These are phyloP conservation scores for Neurospora sp. DNA, from an alignment of 495 filamentous ascomycete species.

Conservation along the genomic window DNA sequence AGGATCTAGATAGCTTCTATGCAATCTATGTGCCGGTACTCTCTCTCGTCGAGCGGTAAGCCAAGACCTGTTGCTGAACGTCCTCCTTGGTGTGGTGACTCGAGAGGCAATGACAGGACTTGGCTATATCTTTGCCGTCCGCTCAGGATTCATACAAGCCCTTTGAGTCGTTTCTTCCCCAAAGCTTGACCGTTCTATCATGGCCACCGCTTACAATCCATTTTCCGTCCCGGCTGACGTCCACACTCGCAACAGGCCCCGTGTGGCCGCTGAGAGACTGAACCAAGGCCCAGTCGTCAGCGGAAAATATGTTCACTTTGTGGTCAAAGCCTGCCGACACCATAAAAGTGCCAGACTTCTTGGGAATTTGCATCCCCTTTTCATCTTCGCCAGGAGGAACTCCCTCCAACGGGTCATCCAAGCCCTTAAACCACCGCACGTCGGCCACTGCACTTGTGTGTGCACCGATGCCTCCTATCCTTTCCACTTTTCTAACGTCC, in stretches of 20 bases:
- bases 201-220: conserved; percentile 93
- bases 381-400: conserved; percentile 49
- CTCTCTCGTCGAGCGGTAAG: background rate
- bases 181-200: conserved; percentile 92
- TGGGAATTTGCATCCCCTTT: conserved; percentile 49
- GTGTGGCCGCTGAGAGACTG: conserved; percentile 85
- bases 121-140: background rate
- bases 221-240: conserved; percentile 71
- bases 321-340: conserved; percentile 88
- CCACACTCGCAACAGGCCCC: conserved; percentile 80
- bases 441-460: conserved; percentile 90
- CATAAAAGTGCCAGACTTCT: conserved; percentile 76
- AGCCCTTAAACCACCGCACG: conserved; percentile 85
- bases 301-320: conserved; percentile 89
- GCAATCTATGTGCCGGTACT: background rate
- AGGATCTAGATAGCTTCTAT: background rate
- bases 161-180: conserved; percentile 74
- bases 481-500: conserved; percentile 84
- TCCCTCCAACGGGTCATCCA: conserved; percentile 51
- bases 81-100: background rate
- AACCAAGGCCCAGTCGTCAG: conserved; percentile 87
- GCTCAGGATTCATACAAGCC: conserved; percentile 24
- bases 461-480: conserved; percentile 75
- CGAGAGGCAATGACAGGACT: background rate
- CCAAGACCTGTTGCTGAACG: background rate